Conservation (phyloP, 2,329 filamentous ascomycete genomes). For the Alternaria brassicae region DNA sequence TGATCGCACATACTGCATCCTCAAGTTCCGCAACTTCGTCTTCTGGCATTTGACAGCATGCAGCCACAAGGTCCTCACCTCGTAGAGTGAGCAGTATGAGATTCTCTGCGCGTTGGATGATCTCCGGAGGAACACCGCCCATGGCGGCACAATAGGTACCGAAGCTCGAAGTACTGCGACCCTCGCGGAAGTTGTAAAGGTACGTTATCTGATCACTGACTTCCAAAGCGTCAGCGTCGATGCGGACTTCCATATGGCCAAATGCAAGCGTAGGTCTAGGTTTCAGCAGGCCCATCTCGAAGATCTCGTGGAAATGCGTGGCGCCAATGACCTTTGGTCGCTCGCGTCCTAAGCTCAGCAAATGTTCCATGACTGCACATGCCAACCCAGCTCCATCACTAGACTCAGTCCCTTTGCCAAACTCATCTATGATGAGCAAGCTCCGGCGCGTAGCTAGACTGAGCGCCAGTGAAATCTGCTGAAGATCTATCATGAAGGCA, state of each 20-base stretch:
- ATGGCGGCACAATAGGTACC: constrained; percentile 84
- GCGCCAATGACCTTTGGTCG: constrained; percentile 67
- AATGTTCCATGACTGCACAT: constrained; percentile 66
- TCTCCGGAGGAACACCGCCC: constrained; percentile 77
- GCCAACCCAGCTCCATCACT: constrained; percentile 70
- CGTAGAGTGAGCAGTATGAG: constrained; percentile 71
- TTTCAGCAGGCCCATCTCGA: constrained; percentile 67
- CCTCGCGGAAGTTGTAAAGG: constrained; percentile 71
- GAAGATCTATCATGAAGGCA: constrained; percentile 81
- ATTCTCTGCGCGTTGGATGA: constrained; percentile 78
- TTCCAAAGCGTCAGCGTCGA: constrained; percentile 61
- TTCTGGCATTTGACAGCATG: constrained; percentile 71
- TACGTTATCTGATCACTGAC: constrained; percentile 72
- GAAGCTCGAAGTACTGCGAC: constrained; percentile 80
- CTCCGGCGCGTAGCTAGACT: constrained; percentile 77
- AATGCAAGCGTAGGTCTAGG: constrained; percentile 62
- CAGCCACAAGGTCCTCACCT: constrained; percentile 77
- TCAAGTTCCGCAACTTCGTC: constrained; percentile 72
- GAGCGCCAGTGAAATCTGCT: constrained; percentile 81
- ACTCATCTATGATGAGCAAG: constrained; percentile 91
- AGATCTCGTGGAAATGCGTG: constrained; percentile 76
- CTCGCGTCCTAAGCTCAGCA: constrained; percentile 58
- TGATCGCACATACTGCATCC: constrained; percentile 61
- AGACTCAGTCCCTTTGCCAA: constrained; percentile 73
- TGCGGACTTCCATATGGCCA: constrained; percentile 74